A percentile compares a stretch with the other conserved stretches of the same genome.
Conservation (phyloP, 116 monocot species). For the Trichopus zeylanicus region DNA sequence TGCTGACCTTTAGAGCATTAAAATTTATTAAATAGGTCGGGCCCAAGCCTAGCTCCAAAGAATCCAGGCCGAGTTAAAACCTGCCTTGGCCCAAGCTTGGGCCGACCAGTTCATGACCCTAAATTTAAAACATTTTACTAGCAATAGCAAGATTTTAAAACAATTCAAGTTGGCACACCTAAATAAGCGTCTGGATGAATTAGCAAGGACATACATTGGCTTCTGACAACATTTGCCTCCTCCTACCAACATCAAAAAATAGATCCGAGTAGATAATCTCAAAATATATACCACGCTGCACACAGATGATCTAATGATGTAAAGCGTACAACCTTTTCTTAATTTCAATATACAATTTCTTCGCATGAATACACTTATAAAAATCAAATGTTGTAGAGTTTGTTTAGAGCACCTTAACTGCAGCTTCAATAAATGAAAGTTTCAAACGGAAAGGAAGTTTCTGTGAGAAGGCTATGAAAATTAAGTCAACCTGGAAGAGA, state of each 20-base stretch:
- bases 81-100: too few species aligned
- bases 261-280: slow-evolving; percentile 70
- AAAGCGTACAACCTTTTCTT: not conserved
- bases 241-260: slow-evolving; percentile 30
- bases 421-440: slow-evolving; percentile 54
- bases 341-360: not conserved
- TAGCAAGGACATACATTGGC: slow-evolving; percentile 45
- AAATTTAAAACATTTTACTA: too few species aligned
- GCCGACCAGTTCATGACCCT: too few species aligned
- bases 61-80: too few species aligned
- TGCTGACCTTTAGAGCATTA: too few species aligned
- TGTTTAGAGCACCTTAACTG: slow-evolving; percentile 49
- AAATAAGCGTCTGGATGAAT: too few species aligned
- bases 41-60: too few species aligned
- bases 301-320: slow-evolving; percentile 1
- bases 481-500: slow-evolving; percentile 60
- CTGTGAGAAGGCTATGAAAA: slow-evolving; percentile 73
- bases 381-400: not conserved
- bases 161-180: too few species aligned
- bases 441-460: slow-evolving; percentile 71
- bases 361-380: not conserved
- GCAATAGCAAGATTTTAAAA: too few species aligned
- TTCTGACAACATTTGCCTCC: slow-evolving; percentile 58
- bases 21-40: too few species aligned
- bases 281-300: slow-evolving; percentile 81